Percentiles rank a stretch among this genome's conserved stretches.
Conservation (phyloP, 192 early-diverging fungal species). For the Coemansia sp. region DNA sequence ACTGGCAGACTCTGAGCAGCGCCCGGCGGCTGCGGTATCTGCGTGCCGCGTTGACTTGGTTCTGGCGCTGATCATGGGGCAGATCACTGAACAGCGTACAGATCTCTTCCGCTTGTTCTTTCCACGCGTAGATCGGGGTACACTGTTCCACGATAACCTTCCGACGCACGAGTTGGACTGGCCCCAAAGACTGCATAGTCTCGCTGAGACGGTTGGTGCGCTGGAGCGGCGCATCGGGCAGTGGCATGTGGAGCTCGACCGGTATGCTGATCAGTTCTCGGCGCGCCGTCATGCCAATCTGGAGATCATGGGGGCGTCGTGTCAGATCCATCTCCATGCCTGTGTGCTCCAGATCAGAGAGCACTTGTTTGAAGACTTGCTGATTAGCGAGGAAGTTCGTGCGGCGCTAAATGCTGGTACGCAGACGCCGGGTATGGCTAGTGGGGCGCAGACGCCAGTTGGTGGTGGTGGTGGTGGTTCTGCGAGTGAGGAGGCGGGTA, state of each 20-base stretch:
- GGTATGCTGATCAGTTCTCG: slow-evolving; percentile 45
- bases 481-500: not conserved
- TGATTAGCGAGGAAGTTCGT: slow-evolving; percentile 20
- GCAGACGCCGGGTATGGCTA: not conserved
- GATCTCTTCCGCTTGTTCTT: slow-evolving; percentile 55
- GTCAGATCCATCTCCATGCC: slow-evolving; percentile 47
- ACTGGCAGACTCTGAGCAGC: slow-evolving; percentile 30
- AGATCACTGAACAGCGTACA: slow-evolving; percentile 50
- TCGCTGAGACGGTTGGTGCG: slow-evolving; percentile 19
- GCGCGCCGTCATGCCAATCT: slow-evolving; percentile 53
- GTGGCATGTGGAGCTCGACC: slow-evolving; percentile 48
- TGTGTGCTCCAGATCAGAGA: slow-evolving; percentile 53
- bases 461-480: not conserved
- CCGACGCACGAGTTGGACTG: slow-evolving; percentile 46
- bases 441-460: not conserved
- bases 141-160: slow-evolving; percentile 53
- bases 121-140: slow-evolving; percentile 51
- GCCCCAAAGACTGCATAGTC: slow-evolving; percentile 16
- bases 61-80: slow-evolving; percentile 50
- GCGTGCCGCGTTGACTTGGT: slow-evolving; percentile 50
- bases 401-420: no score
- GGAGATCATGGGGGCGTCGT: slow-evolving; percentile 48
- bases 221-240: slow-evolving; percentile 48
- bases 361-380: slow-evolving; percentile 48
- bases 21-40: slow-evolving; percentile 12